Evolutionary conservation across 2,329 filamentous ascomycete species (phyloP).

Genomic region (Bipolaris bicolor): DNA sequence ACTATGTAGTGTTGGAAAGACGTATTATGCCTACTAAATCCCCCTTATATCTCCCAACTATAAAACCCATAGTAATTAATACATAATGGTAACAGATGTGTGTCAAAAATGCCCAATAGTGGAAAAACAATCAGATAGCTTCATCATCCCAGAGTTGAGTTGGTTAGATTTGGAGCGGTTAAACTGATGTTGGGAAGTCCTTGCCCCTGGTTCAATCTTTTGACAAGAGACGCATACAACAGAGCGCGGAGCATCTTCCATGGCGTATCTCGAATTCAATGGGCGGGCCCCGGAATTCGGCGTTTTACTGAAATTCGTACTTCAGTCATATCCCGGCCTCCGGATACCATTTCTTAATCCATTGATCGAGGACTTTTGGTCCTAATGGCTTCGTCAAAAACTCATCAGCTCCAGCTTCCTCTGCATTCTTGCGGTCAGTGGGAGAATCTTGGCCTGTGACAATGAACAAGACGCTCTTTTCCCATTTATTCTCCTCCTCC

Average conservation of each 20-base stretch:
- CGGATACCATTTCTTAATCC: slow-evolving; percentile 31
- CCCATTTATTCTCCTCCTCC: slow-evolving; percentile 35
- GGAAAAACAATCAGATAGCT: background rate
- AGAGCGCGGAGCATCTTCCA: no score
- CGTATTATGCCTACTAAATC: background rate
- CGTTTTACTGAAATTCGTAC: background rate
- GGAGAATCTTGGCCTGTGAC: slow-evolving; percentile 44
- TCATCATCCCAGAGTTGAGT: no score
- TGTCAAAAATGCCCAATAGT: background rate
- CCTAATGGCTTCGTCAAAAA: slow-evolving; percentile 45
- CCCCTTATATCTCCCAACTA: background rate
- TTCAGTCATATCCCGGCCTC: slow-evolving; percentile 14
- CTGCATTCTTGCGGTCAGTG: slow-evolving; percentile 30
- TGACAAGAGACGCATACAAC: no score
- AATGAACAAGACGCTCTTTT: slow-evolving; percentile 39
- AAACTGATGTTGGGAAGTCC: background rate
- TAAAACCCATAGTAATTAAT: background rate
- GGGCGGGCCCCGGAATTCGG: background rate
- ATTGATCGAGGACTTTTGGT: slow-evolving; percentile 35
- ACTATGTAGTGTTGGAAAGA: background rate
- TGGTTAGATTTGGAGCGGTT: background rate
- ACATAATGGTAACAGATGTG: background rate
- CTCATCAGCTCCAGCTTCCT: slow-evolving; percentile 38
- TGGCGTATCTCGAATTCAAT: no score
- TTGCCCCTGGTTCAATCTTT: background rate